Base-by-base conservation (phyloP, 768 basidiomycete genomes). In the Rhizopogon vesiculosus region DNA sequence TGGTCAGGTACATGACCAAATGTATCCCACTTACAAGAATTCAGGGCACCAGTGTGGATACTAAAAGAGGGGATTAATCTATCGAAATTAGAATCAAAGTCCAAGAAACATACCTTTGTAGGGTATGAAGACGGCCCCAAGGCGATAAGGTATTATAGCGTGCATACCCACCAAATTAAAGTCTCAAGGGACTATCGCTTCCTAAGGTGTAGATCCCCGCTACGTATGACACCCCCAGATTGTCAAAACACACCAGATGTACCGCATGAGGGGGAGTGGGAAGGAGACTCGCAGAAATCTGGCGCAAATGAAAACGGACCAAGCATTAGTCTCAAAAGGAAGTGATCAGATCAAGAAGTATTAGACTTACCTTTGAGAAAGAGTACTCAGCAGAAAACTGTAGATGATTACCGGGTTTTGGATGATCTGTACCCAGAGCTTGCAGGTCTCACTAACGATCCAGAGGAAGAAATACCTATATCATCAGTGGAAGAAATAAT, bases 21-120 rank as follows among this genome's bases (percentile, higher is more conserved):
- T 42, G 54, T 76, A 1, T 59, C 67, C 0, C 63, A 70, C 50
- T 52, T 75, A 0, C 60, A 64, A 3, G 64, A 62, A 7, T 74
- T 59, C 5, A 51, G 58, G 2, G 16, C 7, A 1, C 5, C 9
- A 0, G 68, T 64, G 5, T 64, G 59, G 59, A 56, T 63, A 3
- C 50, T 58, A 8, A 52, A 28, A 7, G 58, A 63, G 19, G 50
- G 51, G 31, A 44, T 42, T 18, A 39, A 57, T 3, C 31, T 54
- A 31, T 59, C 58, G 7, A 63, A 63, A 50, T 33, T 63, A n/a
- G 43, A 54, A 1, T 15, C 51, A 3, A 61, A 59, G 49, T 55
- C 58, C 12, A 29, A 46, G 25, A 51, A 57, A 56, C 50, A 49
- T 38, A 59, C 35, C 1, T 63, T 63, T 42, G 51, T 63, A 19